Conservation (phyloP, 2,329 filamentous ascomycete species). For the Pseudogymnoascus sp. region DNA sequence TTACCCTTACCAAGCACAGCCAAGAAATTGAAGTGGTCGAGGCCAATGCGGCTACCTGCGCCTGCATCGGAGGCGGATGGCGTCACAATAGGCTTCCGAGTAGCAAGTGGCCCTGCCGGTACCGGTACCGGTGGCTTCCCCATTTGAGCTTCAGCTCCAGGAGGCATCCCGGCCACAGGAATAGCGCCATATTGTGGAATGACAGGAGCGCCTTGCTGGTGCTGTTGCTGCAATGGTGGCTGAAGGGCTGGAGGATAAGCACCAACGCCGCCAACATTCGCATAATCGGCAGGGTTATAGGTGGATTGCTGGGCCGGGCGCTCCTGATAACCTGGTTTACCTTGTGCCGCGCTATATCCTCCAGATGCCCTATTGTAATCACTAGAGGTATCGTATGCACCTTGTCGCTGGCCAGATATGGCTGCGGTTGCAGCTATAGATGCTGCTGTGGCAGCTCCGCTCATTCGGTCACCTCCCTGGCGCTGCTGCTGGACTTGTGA, state of each 20-base stretch:
- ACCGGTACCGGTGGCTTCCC: constrained; percentile 22
- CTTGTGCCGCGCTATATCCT: constrained; percentile 17
- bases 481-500: constrained; percentile 30
- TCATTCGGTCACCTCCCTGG: constrained; percentile 43
- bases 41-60: constrained; percentile 76
- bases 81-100: constrained; percentile 45
- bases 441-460: constrained; percentile 45
- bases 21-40: constrained; percentile 99
- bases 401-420: constrained; percentile 41
- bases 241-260: constrained; percentile 38
- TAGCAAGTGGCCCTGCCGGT: constrained; percentile 28
- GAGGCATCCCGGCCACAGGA: constrained; percentile 9
- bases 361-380: constrained; percentile 23
- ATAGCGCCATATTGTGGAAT: constrained; percentile 21
- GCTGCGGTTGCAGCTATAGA: constrained; percentile 50
- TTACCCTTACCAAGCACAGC: constrained; percentile 98
- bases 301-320: constrained; percentile 48
- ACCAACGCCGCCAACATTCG: constrained; percentile 51
- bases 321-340: constrained; percentile 18
- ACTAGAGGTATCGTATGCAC: constrained; percentile 24
- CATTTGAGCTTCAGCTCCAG: constrained; percentile 15
- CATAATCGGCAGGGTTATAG: constrained; percentile 75
- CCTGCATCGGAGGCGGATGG: constrained; percentile 66
- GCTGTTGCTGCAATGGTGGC: constrained; percentile 32
- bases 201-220: constrained; percentile 18